Base-by-base conservation (phyloP, 176 grass and related monocot genomes). In the Secale cereale region DNA sequence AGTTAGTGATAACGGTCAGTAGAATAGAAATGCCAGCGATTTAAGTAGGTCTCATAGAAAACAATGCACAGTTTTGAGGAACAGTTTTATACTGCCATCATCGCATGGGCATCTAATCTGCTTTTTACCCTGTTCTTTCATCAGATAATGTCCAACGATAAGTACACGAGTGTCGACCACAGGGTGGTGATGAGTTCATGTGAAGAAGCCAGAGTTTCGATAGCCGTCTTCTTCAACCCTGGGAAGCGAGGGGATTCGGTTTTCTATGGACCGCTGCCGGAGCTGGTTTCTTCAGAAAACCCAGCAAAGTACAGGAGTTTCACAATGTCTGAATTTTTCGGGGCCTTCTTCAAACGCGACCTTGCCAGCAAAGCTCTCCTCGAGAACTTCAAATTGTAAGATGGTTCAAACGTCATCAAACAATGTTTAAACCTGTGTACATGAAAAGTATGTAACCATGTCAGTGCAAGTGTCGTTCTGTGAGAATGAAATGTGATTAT, bases 121-220 rank as follows among this genome's bases (percentile, higher is more conserved):
- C 20, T 37, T 78, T 68, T 26, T 41, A 32, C 31, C 32, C 8
- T 68, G 28, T 40, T 11, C 20, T 85, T 65, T 77, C 11, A 19
- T 80, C 84, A 94, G 92, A 91, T 98, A 26, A 91, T 98, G 67
- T 92, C 92, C 30, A 98, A 94, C 20, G 89, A 93, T 39, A 82
- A 90, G 72, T 93, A 93, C 57, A 91, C 59, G 79, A 98, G 95
- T 3, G 95, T 98, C 2, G 89, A 94, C 75, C 92, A 95, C 82
- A 81, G 89, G n/a, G 92, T 91, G 46, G 70, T 94, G 45, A 88
- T 91, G 74, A 87, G 86, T 65, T 79, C 72, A 16, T 26, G 15
- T 12, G 40, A 92, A 45, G 80, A 92, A 73, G 89, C 95, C 6
- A 94, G 95, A 78, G 92, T 94, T 70, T 94, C 95, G 37, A 74